Percentiles rank a stretch among this genome's conserved stretches.
Evolutionary conservation across 305 asterid species (phyloP).

Genomic region (Fraxinus ornus): DNA sequence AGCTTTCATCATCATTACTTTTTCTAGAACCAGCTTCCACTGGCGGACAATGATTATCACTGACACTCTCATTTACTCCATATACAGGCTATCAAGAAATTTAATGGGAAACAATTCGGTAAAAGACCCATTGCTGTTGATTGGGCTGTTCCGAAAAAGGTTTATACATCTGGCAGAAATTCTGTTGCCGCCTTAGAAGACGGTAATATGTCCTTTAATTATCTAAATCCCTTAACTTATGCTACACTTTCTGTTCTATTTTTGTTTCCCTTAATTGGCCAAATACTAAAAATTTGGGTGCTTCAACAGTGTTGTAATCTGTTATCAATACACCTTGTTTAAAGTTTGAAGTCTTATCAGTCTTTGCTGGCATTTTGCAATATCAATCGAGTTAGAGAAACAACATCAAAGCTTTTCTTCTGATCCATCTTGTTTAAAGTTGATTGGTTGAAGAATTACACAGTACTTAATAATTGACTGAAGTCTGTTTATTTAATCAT

Average conservation of each 20-base stretch:
- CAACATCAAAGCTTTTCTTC: neutral
- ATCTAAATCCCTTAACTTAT: neutral
- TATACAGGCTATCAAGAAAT: slow-evolving; percentile 68
- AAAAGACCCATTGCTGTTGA: slow-evolving; percentile 90
- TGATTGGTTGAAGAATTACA: neutral
- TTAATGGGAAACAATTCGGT: slow-evolving; percentile 72
- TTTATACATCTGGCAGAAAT: slow-evolving; percentile 60
- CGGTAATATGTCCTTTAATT: slow-evolving; percentile 40
- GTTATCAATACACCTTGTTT: neutral
- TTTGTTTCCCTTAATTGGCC: neutral
- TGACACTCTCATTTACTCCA: neutral
- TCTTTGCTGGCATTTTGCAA: neutral
- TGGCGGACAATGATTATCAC: neutral
- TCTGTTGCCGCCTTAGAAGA: slow-evolving; percentile 45
- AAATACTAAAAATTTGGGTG: neutral
- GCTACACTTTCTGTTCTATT: neutral
- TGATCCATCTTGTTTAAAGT: neutral
- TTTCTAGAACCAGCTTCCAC: too few relatives aligned
- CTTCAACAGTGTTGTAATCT: neutral
- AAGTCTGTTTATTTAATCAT: neutral
- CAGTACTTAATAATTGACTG: neutral
- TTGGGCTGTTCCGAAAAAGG: slow-evolving; percentile 84
- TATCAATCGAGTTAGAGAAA: neutral
- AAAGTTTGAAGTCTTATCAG: slow-evolving; percentile 3
- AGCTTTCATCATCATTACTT: too few relatives aligned